A percentile compares a stretch with the other conserved stretches of the same genome.
phyloP scores from a whole-genome alignment of 495 filamentous ascomycete species.

The Penicillium malachiteum region DNA sequence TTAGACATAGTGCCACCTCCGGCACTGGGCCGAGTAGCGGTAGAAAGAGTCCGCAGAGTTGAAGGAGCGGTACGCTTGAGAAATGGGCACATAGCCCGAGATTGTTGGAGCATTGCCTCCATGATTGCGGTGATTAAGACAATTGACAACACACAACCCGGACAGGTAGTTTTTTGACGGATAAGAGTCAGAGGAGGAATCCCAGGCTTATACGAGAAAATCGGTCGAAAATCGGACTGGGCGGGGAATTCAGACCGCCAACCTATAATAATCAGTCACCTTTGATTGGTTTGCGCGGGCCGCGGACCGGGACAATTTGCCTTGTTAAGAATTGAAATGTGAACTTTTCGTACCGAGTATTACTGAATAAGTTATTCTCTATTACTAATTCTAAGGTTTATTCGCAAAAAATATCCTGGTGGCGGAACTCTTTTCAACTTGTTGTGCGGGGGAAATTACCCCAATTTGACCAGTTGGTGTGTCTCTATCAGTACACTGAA shows the following conservation, averaged over 20 bases:
- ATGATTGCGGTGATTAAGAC: constrained; percentile 44
- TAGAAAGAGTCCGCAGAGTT: constrained; percentile 85
- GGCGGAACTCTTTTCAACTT: too few species aligned
- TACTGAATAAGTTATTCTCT: too few species aligned
- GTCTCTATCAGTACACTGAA: too few species aligned
- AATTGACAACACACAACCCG: background rate
- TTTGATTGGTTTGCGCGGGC: constrained; percentile 8
- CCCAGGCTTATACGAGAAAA: background rate
- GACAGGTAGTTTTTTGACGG: background rate
- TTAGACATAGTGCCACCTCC: constrained; percentile 95
- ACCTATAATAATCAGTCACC: background rate
- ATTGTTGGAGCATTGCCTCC: constrained; percentile 93
- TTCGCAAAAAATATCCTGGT: too few species aligned
- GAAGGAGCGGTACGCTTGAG: constrained; percentile 89
- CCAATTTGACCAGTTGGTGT: too few species aligned
- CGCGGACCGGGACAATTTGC: constrained; percentile 3
- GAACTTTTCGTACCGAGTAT: too few species aligned
- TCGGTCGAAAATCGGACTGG: constrained; percentile 4
- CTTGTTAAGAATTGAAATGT: background rate
- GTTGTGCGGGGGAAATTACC: too few species aligned
- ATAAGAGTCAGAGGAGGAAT: background rate
- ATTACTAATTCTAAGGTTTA: too few species aligned
- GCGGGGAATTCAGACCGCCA: background rate
- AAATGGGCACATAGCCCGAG: constrained; percentile 93
- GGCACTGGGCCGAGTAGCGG: constrained; percentile 64